A percentile compares a stretch with the other conserved stretches of the same genome.
Conservation (phyloP, 768 basidiomycete genomes). For the Lactifluus volemus region DNA sequence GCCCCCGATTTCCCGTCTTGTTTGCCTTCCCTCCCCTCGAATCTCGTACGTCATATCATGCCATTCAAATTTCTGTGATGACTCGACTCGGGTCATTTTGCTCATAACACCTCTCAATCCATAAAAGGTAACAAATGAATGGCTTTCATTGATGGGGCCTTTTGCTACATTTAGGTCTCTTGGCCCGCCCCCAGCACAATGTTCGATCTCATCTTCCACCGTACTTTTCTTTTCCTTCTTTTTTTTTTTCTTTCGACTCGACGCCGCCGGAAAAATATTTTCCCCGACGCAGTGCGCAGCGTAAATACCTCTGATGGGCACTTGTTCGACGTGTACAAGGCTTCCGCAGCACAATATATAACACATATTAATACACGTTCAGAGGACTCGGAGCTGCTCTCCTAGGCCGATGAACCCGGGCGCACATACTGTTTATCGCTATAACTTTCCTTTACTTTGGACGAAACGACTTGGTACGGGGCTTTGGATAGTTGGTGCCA, state of each 20-base stretch:
- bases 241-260: background rate
- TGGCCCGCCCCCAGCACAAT: background rate
- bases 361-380: background rate
- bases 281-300: background rate
- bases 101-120: background rate
- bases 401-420: background rate
- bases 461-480: too few species aligned
- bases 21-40: background rate
- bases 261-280: background rate
- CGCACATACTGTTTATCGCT: background rate
- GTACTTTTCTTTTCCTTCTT: background rate
- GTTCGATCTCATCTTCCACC: background rate
- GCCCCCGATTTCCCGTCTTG: background rate
- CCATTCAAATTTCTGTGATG: background rate
- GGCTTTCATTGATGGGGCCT: background rate
- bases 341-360: background rate
- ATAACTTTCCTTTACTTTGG: background rate
- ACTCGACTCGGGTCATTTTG: background rate
- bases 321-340: background rate
- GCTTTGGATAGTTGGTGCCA: too few species aligned
- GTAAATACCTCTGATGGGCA: background rate
- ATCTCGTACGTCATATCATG: background rate
- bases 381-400: background rate
- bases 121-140: background rate
- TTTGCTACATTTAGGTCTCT: background rate